These are phyloP conservation scores for Yamadazyma blattariae DNA, from an alignment of 1,139 yeast species.

Conservation along the genomic window DNA sequence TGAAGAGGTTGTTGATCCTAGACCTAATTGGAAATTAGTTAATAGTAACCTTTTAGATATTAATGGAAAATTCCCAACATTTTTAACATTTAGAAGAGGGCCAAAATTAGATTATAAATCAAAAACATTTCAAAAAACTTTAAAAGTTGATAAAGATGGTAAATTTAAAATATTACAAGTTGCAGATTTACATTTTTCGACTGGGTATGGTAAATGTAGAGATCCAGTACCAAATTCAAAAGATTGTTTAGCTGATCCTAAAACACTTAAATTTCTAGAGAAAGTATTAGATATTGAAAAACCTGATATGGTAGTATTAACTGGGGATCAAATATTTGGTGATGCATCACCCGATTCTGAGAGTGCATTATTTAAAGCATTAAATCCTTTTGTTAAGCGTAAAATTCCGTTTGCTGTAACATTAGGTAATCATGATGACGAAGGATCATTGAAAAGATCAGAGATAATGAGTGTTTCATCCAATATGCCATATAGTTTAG, in stretches of 20 bases:
- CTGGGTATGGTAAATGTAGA: conserved; percentile 66
- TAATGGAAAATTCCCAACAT: conserved; percentile 6
- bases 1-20: conserved; percentile 68
- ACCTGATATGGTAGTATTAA: conserved; percentile 78
- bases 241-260: conserved; percentile 70
- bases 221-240: conserved; percentile 57
- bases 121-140: conserved; percentile 18
- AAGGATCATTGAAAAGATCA: conserved; percentile 52
- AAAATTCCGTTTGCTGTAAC: conserved; percentile 78
- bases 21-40: conserved; percentile 58
- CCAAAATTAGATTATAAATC: conserved; percentile 69
- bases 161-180: conserved; percentile 77
- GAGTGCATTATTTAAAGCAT: conserved; percentile 72
- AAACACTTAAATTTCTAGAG: conserved; percentile 62
- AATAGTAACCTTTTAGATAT: conserved; percentile 16
- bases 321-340: conserved; percentile 87
- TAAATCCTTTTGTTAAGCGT: conserved; percentile 65
- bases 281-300: conserved; percentile 63
- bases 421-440: conserved; percentile 65
- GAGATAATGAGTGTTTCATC: conserved; percentile 57
- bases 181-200: conserved; percentile 82
- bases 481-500: conserved; percentile 64
- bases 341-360: conserved; percentile 71
- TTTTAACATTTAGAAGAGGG: conserved; percentile 33
- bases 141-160: conserved; percentile 33